Evolutionary conservation across 192 early-diverging fungal species (phyloP).

Genomic region (Martensiomyces pterosporus): DNA sequence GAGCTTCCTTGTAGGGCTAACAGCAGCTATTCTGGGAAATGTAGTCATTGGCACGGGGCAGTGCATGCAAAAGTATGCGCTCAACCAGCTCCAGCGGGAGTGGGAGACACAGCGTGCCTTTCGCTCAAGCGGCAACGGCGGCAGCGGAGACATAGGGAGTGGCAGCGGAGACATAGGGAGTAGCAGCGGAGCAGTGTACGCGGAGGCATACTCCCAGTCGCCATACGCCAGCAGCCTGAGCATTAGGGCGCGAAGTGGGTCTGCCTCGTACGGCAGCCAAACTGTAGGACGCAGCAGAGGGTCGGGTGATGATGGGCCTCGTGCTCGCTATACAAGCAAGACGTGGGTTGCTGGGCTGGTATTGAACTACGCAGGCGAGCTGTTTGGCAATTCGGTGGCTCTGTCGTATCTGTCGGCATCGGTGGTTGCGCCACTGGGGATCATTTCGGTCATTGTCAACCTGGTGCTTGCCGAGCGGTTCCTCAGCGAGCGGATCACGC

Average conservation of each 20-base stretch:
- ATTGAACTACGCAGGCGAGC: constrained; percentile 46
- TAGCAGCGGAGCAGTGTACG: too few species aligned
- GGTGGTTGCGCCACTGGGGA: constrained; percentile 47
- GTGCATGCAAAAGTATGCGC: constrained; percentile 48
- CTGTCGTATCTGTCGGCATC: constrained; percentile 47
- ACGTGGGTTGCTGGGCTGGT: constrained; percentile 35
- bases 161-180: too few species aligned
- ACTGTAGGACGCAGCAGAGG: background rate
- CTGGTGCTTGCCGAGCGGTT: constrained; percentile 42
- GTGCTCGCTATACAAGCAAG: constrained; percentile 36
- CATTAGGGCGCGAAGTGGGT: constrained; percentile 22
- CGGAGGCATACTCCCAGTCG: too few species aligned
- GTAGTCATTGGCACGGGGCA: constrained; percentile 49
- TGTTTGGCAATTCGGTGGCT: constrained; percentile 47
- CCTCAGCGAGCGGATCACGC: constrained; percentile 42
- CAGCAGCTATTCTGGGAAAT: constrained; percentile 41
- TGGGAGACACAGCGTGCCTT: constrained; percentile 17
- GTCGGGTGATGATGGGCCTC: background rate
- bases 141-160: too few species aligned
- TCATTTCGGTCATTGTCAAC: constrained; percentile 42
- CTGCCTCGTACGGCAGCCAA: too few species aligned
- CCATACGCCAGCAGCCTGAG: constrained; percentile 7
- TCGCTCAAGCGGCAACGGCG: constrained; percentile 3
- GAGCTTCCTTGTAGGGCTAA: constrained; percentile 37
- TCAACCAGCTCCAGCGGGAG: constrained; percentile 39